These are phyloP conservation scores for Coemansia asiatica DNA, from an alignment of 192 early-diverging fungal species.

Conservation along the genomic window DNA sequence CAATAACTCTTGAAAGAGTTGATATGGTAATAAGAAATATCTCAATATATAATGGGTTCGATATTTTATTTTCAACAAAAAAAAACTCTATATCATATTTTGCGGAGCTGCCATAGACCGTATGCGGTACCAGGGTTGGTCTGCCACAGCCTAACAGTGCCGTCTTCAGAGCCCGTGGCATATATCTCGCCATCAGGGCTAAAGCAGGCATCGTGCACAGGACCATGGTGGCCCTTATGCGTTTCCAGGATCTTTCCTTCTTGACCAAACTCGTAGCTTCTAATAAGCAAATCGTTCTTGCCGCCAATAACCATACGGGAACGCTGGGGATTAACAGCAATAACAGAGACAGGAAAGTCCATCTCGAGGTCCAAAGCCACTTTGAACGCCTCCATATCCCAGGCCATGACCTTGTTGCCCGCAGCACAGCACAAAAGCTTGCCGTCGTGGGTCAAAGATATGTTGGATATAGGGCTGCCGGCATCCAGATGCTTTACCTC, in stretches of 20 bases:
- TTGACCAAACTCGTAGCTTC: constrained; percentile 75
- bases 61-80: no score
- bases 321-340: constrained; percentile 79
- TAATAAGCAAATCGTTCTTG: constrained; percentile 77
- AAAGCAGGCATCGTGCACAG: constrained; percentile 85
- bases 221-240: constrained; percentile 90
- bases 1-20: no score
- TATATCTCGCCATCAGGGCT: constrained; percentile 92
- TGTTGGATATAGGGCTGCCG: constrained; percentile 65
- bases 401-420: constrained; percentile 72
- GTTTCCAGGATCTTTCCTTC: constrained; percentile 73
- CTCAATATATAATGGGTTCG: no score
- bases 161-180: constrained; percentile 89
- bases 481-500: constrained; percentile 63
- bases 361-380: constrained; percentile 59
- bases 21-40: no score
- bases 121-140: constrained; percentile 76
- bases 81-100: no score
- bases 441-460: constrained; percentile 75
- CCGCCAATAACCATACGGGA: constrained; percentile 80
- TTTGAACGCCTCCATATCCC: constrained; percentile 69
- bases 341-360: constrained; percentile 72
- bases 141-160: constrained; percentile 90
- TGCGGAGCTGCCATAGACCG: constrained; percentile 75
- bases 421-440: constrained; percentile 75